Conservation (phyloP, 2,329 filamentous ascomycete genomes). For the Truncatella angustata region DNA sequence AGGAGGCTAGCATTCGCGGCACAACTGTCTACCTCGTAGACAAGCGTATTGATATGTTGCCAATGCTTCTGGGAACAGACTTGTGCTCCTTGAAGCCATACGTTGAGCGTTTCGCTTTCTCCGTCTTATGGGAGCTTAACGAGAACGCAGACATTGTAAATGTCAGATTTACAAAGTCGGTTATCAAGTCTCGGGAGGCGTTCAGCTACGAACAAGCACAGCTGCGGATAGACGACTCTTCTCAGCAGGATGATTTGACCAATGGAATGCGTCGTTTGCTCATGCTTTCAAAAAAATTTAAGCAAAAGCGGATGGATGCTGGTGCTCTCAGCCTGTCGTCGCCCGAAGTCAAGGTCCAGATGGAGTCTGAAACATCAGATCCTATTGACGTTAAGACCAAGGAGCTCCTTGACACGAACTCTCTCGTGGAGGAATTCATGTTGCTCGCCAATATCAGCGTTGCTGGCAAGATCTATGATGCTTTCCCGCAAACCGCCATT, state of each 20-base stretch:
- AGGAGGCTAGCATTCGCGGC: slow-evolving; percentile 87
- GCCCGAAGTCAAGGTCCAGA: slow-evolving; percentile 95
- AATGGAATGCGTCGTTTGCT: slow-evolving; percentile 84
- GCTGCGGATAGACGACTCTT: slow-evolving; percentile 84
- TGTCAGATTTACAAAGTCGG: slow-evolving; percentile 92
- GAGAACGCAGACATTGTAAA: slow-evolving; percentile 80
- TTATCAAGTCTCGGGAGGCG: slow-evolving; percentile 93
- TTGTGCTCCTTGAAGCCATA: slow-evolving; percentile 96
- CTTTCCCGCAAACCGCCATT: slow-evolving; percentile 93
- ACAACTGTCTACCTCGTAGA: slow-evolving; percentile 98
- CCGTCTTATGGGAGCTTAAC: slow-evolving; percentile 84
- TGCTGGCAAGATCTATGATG: slow-evolving; percentile 82
- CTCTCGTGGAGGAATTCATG: slow-evolving; percentile 99
- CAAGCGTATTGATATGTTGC: slow-evolving; percentile 99
- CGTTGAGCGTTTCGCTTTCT: slow-evolving; percentile 90
- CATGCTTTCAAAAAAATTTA: slow-evolving; percentile 86
- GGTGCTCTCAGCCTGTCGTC: slow-evolving; percentile 93
- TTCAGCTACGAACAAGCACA: slow-evolving; percentile 98
- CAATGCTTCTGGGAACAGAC: slow-evolving; percentile 92
- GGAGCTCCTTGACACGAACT: slow-evolving; percentile 90
- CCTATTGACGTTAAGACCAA: slow-evolving; percentile 97
- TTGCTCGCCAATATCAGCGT: slow-evolving; percentile 96
- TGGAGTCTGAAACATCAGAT: slow-evolving; percentile 93
- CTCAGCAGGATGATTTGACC: slow-evolving; percentile 86
- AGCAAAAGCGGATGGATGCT: slow-evolving; percentile 93